Evolutionary conservation across 768 basidiomycete species (phyloP).

Genomic region (Tremella fuciformis): DNA sequence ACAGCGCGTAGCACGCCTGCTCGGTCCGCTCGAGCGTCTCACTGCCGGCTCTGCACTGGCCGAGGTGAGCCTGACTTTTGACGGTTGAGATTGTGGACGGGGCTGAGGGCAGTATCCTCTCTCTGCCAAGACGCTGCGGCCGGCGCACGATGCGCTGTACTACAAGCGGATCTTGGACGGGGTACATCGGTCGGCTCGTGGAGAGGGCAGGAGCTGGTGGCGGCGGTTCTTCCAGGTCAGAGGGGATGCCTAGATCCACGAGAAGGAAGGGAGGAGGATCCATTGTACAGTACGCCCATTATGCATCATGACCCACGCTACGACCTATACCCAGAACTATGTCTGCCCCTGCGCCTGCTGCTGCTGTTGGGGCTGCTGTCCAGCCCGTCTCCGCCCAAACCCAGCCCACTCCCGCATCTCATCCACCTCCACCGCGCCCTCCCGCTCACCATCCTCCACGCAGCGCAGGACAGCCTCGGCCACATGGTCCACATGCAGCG

Average conservation of each 20-base stretch:
- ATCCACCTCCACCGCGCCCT: constrained; percentile 57
- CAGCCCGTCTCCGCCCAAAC: constrained; percentile 18
- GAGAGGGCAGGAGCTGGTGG: constrained; percentile 46
- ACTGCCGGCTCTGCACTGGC: constrained; percentile 5
- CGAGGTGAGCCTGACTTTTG: constrained; percentile 24
- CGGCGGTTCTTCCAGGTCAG: constrained; percentile 49
- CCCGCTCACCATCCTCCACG: constrained; percentile 57
- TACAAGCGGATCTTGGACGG: constrained; percentile 47
- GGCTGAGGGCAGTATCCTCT: constrained; percentile 38
- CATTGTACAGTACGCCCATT: too few relatives aligned
- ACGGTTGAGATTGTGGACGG: neutral
- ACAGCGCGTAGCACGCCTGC: constrained; percentile 20
- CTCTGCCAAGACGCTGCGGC: constrained; percentile 28
- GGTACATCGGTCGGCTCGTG: constrained; percentile 38
- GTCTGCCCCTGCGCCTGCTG: too few relatives aligned
- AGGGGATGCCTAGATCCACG: constrained; percentile 40
- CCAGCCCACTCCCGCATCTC: constrained; percentile 60
- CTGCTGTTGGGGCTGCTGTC: too few relatives aligned
- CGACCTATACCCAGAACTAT: too few relatives aligned
- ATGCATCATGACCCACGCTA: too few relatives aligned
- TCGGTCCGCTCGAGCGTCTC: constrained; percentile 19
- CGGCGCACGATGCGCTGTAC: constrained; percentile 44
- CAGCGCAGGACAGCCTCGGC: constrained; percentile 70
- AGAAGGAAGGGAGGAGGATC: too few relatives aligned
- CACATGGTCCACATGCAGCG: constrained; percentile 94